Evolutionary conservation across 2,329 filamentous ascomycete genomes (phyloP).

Genomic region (Didymosphaeria variabile): DNA sequence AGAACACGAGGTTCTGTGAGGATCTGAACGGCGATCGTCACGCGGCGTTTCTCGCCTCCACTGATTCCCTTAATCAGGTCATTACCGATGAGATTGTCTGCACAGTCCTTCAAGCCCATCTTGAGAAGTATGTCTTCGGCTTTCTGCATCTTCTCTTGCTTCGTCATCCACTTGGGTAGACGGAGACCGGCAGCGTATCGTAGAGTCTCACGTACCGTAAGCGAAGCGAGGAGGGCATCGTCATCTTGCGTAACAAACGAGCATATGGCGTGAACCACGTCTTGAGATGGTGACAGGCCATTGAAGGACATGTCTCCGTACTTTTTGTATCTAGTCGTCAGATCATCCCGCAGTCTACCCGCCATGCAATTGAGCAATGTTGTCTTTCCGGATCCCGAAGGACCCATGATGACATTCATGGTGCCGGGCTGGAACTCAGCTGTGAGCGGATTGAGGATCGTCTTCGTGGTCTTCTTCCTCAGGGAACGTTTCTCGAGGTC

Average conservation of each 20-base stretch:
- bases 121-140: slow-evolving; percentile 78
- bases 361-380: slow-evolving; percentile 79
- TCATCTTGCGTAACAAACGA: slow-evolving; percentile 84
- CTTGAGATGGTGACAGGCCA: slow-evolving; percentile 70
- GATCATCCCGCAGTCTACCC: slow-evolving; percentile 68
- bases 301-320: slow-evolving; percentile 75
- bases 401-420: slow-evolving; percentile 82
- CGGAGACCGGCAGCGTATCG: slow-evolving; percentile 73
- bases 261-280: slow-evolving; percentile 75
- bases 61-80: slow-evolving; percentile 80
- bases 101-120: slow-evolving; percentile 81
- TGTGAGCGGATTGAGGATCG: slow-evolving; percentile 72
- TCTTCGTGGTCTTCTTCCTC: slow-evolving; percentile 57
- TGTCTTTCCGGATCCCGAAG: slow-evolving; percentile 80
- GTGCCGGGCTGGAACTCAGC: slow-evolving; percentile 73
- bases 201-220: slow-evolving; percentile 80
- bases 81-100: slow-evolving; percentile 76
- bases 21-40: slow-evolving; percentile 80
- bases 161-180: slow-evolving; percentile 75
- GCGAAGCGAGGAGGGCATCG: slow-evolving; percentile 75
- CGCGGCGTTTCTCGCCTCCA: slow-evolving; percentile 79
- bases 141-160: slow-evolving; percentile 70
- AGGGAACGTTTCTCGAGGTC: slow-evolving; percentile 69
- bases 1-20: slow-evolving; percentile 78
- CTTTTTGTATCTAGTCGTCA: slow-evolving; percentile 69